Evolutionary conservation across 1,284 basidiomycete species (phyloP), one percentile per base, ranked within the genome.

Genomic region (Cutaneotrichosporon spelunceum): DNA sequence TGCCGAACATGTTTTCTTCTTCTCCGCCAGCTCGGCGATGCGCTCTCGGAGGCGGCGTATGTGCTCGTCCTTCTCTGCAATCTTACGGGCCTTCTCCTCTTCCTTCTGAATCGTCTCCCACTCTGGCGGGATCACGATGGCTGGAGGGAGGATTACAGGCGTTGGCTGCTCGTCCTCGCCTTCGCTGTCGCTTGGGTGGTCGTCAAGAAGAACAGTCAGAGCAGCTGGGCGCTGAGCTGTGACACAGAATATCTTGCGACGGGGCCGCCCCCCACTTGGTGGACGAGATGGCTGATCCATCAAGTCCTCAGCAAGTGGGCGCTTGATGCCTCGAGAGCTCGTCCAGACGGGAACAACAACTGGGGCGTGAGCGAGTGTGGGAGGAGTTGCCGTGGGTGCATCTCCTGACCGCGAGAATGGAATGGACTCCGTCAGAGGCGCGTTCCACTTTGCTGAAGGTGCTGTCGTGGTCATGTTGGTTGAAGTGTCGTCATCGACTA

Each of bases 271-370:
- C 1, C 48, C 52, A 62, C 64, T 54, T 52, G 44, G 21, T 50
- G 29, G 67, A 24, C 59, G 64, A 10, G 56, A 56, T 6, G 16
- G 64, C 23, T 63, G 65, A 16, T 78, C 74, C 57, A 71, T 70
- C 45, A 75, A 45, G 54, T 78, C 76, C 57, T 76, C 76, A 2
- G 76, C 76, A 16, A 62, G 67, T 3, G 70, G 66, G 26, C 76
- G 67, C 54, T 74, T 76, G 16, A 64, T 57, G 2, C 73, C 72
- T 39, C 72, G 65, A 4, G 67, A 55, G 61, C 26, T 44, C 54
- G 60, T 44, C 63, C 49, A 21, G 57, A 53, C 16, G 53, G 30
- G 9, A 60, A 42, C 23, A 57, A 26, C 10, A 60, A 27, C 33
- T 53, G 52, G 16, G 55, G 50, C 2, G 54, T 42, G 21, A 8